Evolutionary conservation across 2,329 filamentous ascomycete genomes (phyloP), one percentile per base, ranked within the genome.

Genomic region (Gnomoniopsis smithogilvyi): DNA sequence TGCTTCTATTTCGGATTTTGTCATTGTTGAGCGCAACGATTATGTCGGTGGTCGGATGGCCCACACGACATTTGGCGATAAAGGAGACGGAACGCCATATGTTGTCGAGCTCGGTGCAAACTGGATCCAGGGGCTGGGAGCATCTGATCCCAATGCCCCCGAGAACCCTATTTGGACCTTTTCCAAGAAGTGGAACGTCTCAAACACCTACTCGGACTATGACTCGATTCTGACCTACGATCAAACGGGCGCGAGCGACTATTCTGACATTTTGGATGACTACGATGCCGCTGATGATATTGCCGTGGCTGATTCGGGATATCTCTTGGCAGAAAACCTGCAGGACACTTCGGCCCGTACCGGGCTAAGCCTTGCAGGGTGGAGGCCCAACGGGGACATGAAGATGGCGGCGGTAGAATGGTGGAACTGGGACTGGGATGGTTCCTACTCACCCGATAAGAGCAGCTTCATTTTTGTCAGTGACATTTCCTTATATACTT

Each of bases 91-190:
- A 0, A 73, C 78, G 0, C 79, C 82, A 0, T 86, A 84, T 60
- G 77, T 75, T 0, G 75, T 90, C 11, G 87, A 90, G 68, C 72
- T 87, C 0, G 87, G 87, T 2, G 87, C 87, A 7, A 90, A 90
- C 62, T 90, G 87, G 87, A 69, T 78, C 0, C 68, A 72, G 38
- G 70, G 68, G 0, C 60, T 68, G 0, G 68, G 68, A 4, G 64
- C 65, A 21, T 66, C 43, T 56, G 67, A 62, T 7, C 60, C 64
- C 2, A 68, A 69, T 6, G 69, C 67, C 2, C 74, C 74, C 36
- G 80, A 85, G 51, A 87, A 89, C 52, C 87, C 86, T 0, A 81
- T 89, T 49, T 88, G 84, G 83, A 80, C 77, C 0, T 69, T 87
- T 67, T 80, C 81, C 0, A 79, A 87, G 69, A 86, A 88, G 66